A percentile compares a stretch with the other conserved stretches of the same genome.
Conservation (phyloP, 352 stramenopile genomes). For the Thraustotheca clavata region DNA sequence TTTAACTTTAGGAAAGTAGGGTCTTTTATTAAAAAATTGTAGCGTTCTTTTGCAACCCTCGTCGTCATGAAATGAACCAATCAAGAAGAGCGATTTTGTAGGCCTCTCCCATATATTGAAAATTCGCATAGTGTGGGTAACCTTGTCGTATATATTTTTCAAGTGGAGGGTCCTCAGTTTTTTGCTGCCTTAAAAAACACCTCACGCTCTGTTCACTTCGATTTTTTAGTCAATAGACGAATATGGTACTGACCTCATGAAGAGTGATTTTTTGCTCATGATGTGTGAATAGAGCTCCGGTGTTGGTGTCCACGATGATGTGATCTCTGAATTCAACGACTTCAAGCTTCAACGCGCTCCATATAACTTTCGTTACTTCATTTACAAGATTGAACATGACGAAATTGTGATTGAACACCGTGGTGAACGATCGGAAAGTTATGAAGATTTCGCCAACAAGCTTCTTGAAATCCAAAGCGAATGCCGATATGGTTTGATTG, state of each 20-base stretch:
- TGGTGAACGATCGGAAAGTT: conserved; percentile 63
- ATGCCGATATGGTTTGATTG: conserved; percentile 84
- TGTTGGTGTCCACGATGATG: conserved; percentile 89
- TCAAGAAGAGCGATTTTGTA: neutral
- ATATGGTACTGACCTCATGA: too few species aligned
- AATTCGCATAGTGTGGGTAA: conserved; percentile 21
- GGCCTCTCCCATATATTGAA: neutral
- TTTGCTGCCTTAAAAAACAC: conserved; percentile 12
- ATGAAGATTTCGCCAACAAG: conserved; percentile 83
- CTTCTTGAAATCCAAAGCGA: conserved; percentile 63
- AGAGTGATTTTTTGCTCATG: neutral
- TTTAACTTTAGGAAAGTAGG: neutral
- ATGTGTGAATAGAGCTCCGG: conserved; percentile 74
- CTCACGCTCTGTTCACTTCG: conserved; percentile 16
- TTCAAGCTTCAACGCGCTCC: conserved; percentile 93
- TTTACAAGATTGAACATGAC: conserved; percentile 93
- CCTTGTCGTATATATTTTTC: neutral
- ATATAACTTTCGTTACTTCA: conserved; percentile 92
- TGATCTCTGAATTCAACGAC: conserved; percentile 89
- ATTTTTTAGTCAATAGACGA: conserved; percentile 17
- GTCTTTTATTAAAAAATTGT: neutral
- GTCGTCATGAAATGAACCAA: neutral
- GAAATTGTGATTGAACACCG: conserved; percentile 91
- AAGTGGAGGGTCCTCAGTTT: neutral
- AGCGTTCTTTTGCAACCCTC: neutral